Conservation (phyloP, 345 rosid species). For the Sonneratia caseolaris region DNA sequence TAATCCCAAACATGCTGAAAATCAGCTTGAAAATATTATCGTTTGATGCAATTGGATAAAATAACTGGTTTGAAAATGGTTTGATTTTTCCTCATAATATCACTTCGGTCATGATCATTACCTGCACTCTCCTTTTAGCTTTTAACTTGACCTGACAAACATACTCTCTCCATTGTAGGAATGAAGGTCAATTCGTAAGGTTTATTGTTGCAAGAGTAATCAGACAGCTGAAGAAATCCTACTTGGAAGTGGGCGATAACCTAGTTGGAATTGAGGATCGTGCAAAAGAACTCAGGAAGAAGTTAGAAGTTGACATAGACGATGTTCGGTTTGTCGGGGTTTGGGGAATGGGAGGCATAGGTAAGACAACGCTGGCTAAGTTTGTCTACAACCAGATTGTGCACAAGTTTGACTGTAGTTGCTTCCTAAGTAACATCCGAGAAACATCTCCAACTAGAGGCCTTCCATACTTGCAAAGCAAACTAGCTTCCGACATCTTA, state of each 20-base stretch:
- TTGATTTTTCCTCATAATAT: too few relatives aligned
- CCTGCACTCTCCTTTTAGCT: neutral
- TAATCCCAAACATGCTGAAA: too few relatives aligned
- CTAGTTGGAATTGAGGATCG: neutral
- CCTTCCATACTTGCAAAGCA: neutral
- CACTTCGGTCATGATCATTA: neutral
- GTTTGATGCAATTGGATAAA: too few relatives aligned
- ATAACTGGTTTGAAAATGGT: too few relatives aligned
- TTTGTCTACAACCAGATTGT: neutral
- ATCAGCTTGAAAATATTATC: too few relatives aligned
- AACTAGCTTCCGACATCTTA: neutral
- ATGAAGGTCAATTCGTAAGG: neutral
- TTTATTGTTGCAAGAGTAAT: neutral
- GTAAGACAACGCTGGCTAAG: slow-evolving; percentile 8
- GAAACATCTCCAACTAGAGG: neutral
- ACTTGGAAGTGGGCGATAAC: neutral
- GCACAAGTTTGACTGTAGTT: neutral
- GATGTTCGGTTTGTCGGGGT: neutral
- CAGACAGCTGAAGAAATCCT: neutral
- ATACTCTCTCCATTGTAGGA: neutral
- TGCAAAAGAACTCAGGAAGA: neutral
- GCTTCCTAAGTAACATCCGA: slow-evolving; percentile 4
- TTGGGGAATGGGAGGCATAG: slow-evolving; percentile 10
- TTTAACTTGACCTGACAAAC: neutral
- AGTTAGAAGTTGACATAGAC: neutral